Percentiles rank a stretch among this genome's conserved stretches.
Evolutionary conservation across 768 basidiomycete genomes (phyloP).

Genomic region (Mrakia gelida): DNA sequence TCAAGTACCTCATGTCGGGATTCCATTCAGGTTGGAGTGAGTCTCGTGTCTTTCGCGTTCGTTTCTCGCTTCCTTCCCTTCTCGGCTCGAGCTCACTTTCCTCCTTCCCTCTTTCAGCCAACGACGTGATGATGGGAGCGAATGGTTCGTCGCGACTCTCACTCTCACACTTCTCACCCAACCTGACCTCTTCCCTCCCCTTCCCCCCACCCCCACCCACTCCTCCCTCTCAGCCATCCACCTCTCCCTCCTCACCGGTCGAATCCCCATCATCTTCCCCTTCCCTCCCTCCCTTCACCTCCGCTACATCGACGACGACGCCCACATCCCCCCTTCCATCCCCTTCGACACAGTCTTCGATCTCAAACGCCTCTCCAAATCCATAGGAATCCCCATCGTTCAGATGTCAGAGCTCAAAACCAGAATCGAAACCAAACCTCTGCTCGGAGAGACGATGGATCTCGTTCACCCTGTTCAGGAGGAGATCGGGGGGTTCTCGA

Average conservation of each 20-base stretch:
- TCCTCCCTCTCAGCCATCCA: constrained; percentile 29
- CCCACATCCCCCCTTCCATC: constrained; percentile 32
- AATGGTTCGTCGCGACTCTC: constrained; percentile 24
- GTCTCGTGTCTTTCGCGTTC: not conserved
- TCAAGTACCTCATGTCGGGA: constrained; percentile 33
- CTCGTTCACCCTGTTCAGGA: constrained; percentile 29
- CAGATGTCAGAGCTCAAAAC: constrained; percentile 35
- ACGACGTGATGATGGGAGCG: constrained; percentile 35
- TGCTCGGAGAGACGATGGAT: constrained; percentile 29
- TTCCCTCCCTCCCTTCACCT: constrained; percentile 34
- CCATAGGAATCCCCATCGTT: constrained; percentile 32
- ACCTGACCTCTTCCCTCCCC: no score
- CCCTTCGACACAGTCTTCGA: constrained; percentile 34
- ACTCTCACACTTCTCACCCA: not conserved
- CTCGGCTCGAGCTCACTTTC: not conserved
- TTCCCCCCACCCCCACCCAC: no score
- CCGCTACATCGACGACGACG: constrained; percentile 33
- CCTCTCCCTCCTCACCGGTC: constrained; percentile 30
- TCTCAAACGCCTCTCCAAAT: constrained; percentile 29
- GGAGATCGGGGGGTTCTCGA: constrained; percentile 33
- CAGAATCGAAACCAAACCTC: constrained; percentile 28
- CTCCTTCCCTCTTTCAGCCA: constrained; percentile 25
- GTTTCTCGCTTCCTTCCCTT: not conserved
- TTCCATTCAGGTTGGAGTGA: constrained; percentile 34
- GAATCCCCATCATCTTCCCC: constrained; percentile 34